Percentiles rank a stretch among this genome's conserved stretches.
Evolutionary conservation across 1,284 basidiomycete genomes (phyloP).

Genomic region (Ustilago nuda): DNA sequence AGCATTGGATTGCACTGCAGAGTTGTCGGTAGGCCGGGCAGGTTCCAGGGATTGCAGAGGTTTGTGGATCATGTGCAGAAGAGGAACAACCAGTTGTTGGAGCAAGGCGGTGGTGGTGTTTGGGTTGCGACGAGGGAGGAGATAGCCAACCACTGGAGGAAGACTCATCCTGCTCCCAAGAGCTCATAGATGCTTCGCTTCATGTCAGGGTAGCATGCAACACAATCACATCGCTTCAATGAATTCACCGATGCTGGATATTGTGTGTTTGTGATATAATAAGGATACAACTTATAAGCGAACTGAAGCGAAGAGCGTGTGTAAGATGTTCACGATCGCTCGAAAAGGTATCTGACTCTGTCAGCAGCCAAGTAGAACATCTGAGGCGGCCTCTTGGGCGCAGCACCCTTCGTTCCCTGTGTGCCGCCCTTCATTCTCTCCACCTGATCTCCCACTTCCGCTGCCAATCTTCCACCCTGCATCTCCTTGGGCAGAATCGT

Average conservation of each 20-base stretch:
- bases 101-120: slow-evolving; percentile 60
- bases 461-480: slow-evolving; percentile 56
- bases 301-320: neutral
- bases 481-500: slow-evolving; percentile 54
- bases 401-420: slow-evolving; percentile 3
- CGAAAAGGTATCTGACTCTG: slow-evolving; percentile 59
- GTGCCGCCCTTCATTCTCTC: slow-evolving; percentile 39
- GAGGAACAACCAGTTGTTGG: slow-evolving; percentile 52
- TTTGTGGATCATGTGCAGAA: slow-evolving; percentile 69
- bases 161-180: slow-evolving; percentile 64
- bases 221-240: neutral
- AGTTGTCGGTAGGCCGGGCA: slow-evolving; percentile 70
- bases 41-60: slow-evolving; percentile 69
- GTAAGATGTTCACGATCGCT: slow-evolving; percentile 13
- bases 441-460: slow-evolving; percentile 55
- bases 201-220: no score
- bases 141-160: slow-evolving; percentile 70
- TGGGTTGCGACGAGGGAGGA: slow-evolving; percentile 71
- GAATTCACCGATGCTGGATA: slow-evolving; percentile 1
- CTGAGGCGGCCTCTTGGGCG: slow-evolving; percentile 35
- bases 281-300: slow-evolving; percentile 5
- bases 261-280: slow-evolving; percentile 6
- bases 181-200: neutral
- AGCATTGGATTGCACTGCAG: slow-evolving; percentile 70
- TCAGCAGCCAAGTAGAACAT: slow-evolving; percentile 60